phyloP scores from a whole-genome alignment of 2,329 filamentous ascomycete species.

The Trichoderma afroharzianum region DNA sequence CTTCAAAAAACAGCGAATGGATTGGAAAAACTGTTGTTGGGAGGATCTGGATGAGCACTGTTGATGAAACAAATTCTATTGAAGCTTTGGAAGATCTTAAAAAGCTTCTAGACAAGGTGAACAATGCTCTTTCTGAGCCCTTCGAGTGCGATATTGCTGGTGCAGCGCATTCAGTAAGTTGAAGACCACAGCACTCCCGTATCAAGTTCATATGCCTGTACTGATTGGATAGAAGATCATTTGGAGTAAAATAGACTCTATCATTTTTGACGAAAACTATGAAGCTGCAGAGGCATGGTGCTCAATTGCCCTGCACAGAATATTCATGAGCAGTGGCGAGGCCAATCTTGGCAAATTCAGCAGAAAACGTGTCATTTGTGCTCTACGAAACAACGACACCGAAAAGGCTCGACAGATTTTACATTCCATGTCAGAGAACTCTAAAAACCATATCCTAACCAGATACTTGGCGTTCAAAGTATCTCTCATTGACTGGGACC shows the following conservation, averaged over 20 bases:
- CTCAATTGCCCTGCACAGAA: conserved; percentile 58
- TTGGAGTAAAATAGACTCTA: conserved; percentile 72
- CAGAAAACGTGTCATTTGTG: conserved; percentile 72
- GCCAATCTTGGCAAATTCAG: conserved; percentile 63
- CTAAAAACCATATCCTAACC: conserved; percentile 61
- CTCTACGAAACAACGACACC: conserved; percentile 45
- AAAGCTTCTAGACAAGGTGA: conserved; percentile 34
- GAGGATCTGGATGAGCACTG: conserved; percentile 62
- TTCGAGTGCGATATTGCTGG: conserved; percentile 60
- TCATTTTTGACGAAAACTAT: conserved; percentile 50
- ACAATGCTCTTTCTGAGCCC: conserved; percentile 40
- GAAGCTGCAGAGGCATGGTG: conserved; percentile 67
- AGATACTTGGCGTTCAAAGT: conserved; percentile 74
- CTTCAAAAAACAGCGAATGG: conserved; percentile 51
- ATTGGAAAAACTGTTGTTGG: conserved; percentile 67
- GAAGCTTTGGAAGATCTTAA: conserved; percentile 22
- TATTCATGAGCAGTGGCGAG: conserved; percentile 64
- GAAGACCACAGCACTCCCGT: not conserved
- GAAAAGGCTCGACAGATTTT: conserved; percentile 39
- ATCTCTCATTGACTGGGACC: conserved; percentile 57
- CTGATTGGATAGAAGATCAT: conserved; percentile 54
- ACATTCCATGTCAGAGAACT: conserved; percentile 53
- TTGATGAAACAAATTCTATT: conserved; percentile 35
- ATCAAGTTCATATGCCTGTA: not conserved
- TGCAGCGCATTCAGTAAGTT: conserved; percentile 62